Evolutionary conservation across 768 basidiomycete genomes (phyloP).

Genomic region (Lepiota subincarnata): DNA sequence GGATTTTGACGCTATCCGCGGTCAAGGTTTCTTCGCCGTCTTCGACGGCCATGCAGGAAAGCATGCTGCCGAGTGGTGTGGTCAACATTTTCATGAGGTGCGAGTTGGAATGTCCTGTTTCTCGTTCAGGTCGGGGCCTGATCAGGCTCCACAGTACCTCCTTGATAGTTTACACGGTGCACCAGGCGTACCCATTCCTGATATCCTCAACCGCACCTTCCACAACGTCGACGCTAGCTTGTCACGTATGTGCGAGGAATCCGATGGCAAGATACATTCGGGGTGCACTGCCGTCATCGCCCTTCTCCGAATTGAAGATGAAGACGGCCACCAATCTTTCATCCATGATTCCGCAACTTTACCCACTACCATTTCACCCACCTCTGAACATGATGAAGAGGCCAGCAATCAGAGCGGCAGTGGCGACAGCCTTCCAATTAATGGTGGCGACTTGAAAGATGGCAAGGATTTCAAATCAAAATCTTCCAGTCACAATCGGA

Average conservation of each 20-base stretch:
- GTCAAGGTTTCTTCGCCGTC: conserved; percentile 97
- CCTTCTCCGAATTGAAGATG: conserved; percentile 89
- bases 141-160: conserved; percentile 37
- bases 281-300: conserved; percentile 97
- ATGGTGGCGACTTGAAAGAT: conserved; percentile 35
- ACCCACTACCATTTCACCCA: conserved; percentile 31
- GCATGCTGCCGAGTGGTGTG: conserved; percentile 99
- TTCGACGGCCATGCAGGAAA: conserved; percentile 99
- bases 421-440: conserved; percentile 32
- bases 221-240: conserved; percentile 85
- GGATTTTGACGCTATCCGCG: conserved; percentile 85
- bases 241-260: conserved; percentile 80
- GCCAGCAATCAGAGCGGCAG: conserved; percentile 37
- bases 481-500: conserved; percentile 44
- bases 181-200: conserved; percentile 64
- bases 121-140: background rate
- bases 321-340: conserved; percentile 69
- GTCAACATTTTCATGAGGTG: conserved; percentile 91
- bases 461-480: conserved; percentile 28
- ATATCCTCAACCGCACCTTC: conserved; percentile 90
- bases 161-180: conserved; percentile 64
- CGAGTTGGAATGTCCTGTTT: background rate
- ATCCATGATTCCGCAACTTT: conserved; percentile 30
- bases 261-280: conserved; percentile 89
- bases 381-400: conserved; percentile 28